These are phyloP conservation scores for Clathrospora elynae DNA, from an alignment of 2,329 filamentous ascomycete species.

Conservation along the genomic window DNA sequence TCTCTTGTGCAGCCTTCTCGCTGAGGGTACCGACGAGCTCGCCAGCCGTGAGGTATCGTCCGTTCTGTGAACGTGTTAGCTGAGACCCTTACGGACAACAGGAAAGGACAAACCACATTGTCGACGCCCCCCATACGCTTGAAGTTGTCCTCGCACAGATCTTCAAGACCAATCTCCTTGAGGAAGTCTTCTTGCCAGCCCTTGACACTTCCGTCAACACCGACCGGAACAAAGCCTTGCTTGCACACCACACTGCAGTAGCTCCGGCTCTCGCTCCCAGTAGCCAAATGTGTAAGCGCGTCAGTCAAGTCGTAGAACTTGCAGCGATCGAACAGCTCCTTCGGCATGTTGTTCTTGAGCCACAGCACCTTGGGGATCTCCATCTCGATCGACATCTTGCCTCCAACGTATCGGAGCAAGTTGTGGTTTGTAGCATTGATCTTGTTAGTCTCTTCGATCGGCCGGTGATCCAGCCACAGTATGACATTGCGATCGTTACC, in stretches of 20 bases:
- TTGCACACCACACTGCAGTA: slow-evolving; percentile 98
- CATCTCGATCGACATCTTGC: slow-evolving; percentile 99
- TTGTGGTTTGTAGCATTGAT: slow-evolving; percentile 95
- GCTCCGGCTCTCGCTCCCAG: slow-evolving; percentile 86
- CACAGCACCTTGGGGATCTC: slow-evolving; percentile 98
- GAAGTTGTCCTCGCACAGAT: slow-evolving; percentile 84
- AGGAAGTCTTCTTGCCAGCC: slow-evolving; percentile 98
- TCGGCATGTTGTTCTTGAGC: slow-evolving; percentile 98
- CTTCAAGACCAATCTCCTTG: slow-evolving; percentile 80
- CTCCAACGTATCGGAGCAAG: slow-evolving; percentile 91
- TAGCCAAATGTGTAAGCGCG: slow-evolving; percentile 91
- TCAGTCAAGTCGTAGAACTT: slow-evolving; percentile 97
- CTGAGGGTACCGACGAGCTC: slow-evolving; percentile 86
- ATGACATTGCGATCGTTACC: slow-evolving; percentile 92
- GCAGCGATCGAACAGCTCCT: slow-evolving; percentile 85
- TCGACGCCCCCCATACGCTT: slow-evolving; percentile 93
- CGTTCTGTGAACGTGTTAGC: slow-evolving; percentile 71
- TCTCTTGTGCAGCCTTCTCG: slow-evolving; percentile 78
- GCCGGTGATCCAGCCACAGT: slow-evolving; percentile 94
- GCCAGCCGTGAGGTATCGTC: slow-evolving; percentile 86
- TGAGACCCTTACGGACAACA: slow-evolving; percentile 23
- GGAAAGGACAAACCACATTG: slow-evolving; percentile 75
- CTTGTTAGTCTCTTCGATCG: slow-evolving; percentile 85
- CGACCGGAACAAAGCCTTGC: slow-evolving; percentile 95
- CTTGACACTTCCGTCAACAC: slow-evolving; percentile 94